phyloP scores from a whole-genome alignment of 176 grass and related monocot genomes.

The Canna indica region DNA sequence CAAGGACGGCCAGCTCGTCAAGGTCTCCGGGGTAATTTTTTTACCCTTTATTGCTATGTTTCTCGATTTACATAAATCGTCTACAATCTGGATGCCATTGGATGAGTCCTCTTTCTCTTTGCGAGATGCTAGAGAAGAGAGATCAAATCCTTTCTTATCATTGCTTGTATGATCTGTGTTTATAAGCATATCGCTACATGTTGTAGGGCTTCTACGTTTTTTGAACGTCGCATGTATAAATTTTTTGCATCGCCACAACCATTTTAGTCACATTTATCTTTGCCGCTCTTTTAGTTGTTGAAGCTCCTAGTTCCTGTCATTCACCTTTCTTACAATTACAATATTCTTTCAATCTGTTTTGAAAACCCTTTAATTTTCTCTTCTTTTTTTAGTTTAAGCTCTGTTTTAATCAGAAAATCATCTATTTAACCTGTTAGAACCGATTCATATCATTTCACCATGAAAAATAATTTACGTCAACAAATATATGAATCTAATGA shows the following conservation, averaged over 20 bases:
- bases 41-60: background rate
- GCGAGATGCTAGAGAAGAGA: background rate
- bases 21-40: constrained; percentile 61
- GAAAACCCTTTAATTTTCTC: background rate
- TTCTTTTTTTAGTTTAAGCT: no score
- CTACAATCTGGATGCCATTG: background rate
- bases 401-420: no score
- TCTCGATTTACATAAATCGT: no score
- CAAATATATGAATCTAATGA: no score
- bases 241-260: background rate
- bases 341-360: no score
- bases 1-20: constrained; percentile 74
- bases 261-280: background rate
- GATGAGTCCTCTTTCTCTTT: background rate
- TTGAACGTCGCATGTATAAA: no score
- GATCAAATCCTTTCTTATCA: background rate
- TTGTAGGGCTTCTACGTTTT: background rate
- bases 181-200: background rate
- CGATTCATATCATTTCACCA: no score
- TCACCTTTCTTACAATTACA: no score
- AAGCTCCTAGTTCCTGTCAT: background rate
- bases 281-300: background rate
- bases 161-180: background rate
- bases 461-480: no score
- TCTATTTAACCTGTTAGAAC: no score